These are phyloP conservation scores for Xylaria castorea DNA, from an alignment of 495 filamentous ascomycete genomes.

Conservation along the genomic window DNA sequence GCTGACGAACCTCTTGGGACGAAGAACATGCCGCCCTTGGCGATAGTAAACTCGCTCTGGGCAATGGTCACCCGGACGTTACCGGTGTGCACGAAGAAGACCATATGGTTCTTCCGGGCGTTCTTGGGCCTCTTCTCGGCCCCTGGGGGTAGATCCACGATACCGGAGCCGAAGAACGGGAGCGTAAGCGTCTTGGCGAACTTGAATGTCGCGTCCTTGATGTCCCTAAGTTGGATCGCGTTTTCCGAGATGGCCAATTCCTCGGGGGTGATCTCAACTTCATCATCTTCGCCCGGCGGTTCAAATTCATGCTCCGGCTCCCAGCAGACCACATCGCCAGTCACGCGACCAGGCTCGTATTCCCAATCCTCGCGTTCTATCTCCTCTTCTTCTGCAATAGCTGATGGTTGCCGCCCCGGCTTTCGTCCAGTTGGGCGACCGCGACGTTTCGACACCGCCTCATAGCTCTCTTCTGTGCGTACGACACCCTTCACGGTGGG, in stretches of 20 bases:
- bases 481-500: slow-evolving; percentile 76
- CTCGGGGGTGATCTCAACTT: slow-evolving; percentile 61
- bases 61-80: slow-evolving; percentile 78
- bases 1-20: slow-evolving; percentile 86
- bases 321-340: slow-evolving; percentile 56
- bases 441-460: slow-evolving; percentile 30
- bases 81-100: slow-evolving; percentile 86
- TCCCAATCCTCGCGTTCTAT: slow-evolving; percentile 60
- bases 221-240: slow-evolving; percentile 76
- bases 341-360: slow-evolving; percentile 50
- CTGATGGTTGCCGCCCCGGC: slow-evolving; percentile 22
- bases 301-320: slow-evolving; percentile 52
- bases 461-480: slow-evolving; percentile 66
- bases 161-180: slow-evolving; percentile 84
- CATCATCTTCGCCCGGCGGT: slow-evolving; percentile 50
- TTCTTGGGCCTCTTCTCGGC: slow-evolving; percentile 88
- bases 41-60: slow-evolving; percentile 81
- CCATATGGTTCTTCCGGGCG: slow-evolving; percentile 90
- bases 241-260: slow-evolving; percentile 77
- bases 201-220: slow-evolving; percentile 75
- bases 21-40: slow-evolving; percentile 87
- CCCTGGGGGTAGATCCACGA: slow-evolving; percentile 85
- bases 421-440: slow-evolving; percentile 40
- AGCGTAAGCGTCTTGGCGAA: slow-evolving; percentile 87
- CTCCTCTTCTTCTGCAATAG: slow-evolving; percentile 42